Percentiles rank a stretch among this genome's conserved stretches.
Evolutionary conservation across 495 filamentous ascomycete species (phyloP).

Genomic region (Aspergillus biplanus): DNA sequence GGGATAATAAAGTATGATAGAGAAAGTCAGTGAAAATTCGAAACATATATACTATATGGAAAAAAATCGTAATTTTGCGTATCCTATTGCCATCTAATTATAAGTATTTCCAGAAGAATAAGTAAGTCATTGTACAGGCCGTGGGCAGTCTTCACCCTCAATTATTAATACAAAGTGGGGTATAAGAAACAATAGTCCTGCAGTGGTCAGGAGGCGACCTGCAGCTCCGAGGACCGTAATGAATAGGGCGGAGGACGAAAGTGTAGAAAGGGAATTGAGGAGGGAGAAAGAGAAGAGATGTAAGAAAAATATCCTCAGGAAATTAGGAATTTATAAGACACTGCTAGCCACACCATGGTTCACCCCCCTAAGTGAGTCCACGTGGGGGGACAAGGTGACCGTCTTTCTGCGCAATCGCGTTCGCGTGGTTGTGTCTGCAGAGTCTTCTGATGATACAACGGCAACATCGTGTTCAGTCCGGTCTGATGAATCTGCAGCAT

Average conservation of each 20-base stretch:
- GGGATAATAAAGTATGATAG: background rate
- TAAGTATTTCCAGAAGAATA: slow-evolving; percentile 20
- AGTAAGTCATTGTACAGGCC: slow-evolving; percentile 31
- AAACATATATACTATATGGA: slow-evolving; percentile 6
- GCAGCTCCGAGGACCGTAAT: slow-evolving; percentile 35
- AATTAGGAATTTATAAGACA: slow-evolving; percentile 37
- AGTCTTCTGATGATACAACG: slow-evolving; percentile 36
- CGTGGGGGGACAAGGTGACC: slow-evolving; percentile 25
- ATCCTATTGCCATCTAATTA: slow-evolving; percentile 20
- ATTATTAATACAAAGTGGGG: slow-evolving; percentile 32
- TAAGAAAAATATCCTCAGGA: background rate
- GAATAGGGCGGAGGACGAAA: slow-evolving; percentile 13
- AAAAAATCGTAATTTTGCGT: slow-evolving; percentile 18
- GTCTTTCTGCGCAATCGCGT: slow-evolving; percentile 47
- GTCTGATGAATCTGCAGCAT: slow-evolving; percentile 13
- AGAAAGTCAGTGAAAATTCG: background rate
- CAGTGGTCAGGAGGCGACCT: slow-evolving; percentile 37
- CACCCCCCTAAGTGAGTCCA: slow-evolving; percentile 46
- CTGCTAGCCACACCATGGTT: slow-evolving; percentile 46
- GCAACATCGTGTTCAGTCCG: slow-evolving; percentile 24
- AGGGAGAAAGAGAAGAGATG: slow-evolving; percentile 11
- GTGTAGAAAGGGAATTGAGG: slow-evolving; percentile 13
- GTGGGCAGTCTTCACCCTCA: slow-evolving; percentile 16
- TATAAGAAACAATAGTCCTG: slow-evolving; percentile 27
- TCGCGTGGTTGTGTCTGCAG: slow-evolving; percentile 31